Conservation (phyloP, 1,284 basidiomycete genomes). For the Ustilago nuda region DNA sequence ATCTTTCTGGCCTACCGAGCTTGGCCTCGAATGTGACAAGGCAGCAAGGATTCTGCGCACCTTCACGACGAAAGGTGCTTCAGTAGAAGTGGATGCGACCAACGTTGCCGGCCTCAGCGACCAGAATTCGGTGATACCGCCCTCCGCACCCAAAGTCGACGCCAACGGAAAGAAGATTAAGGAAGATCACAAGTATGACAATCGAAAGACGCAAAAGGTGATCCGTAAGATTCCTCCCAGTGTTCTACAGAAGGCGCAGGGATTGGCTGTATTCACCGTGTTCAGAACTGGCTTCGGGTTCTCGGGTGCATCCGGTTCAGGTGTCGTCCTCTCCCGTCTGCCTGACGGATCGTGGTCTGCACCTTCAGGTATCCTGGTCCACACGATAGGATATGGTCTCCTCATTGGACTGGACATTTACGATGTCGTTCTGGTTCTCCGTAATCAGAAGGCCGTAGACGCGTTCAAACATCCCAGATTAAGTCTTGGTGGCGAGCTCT, state of each 20-base stretch:
- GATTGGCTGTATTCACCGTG: conserved; percentile 68
- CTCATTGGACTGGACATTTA: conserved; percentile 69
- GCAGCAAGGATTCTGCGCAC: conserved; percentile 63
- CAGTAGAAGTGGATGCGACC: conserved; percentile 48
- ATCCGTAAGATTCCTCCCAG: conserved; percentile 66
- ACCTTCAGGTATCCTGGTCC: conserved; percentile 66
- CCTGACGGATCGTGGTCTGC: conserved; percentile 66
- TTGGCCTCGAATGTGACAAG: conserved; percentile 62
- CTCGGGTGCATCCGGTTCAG: conserved; percentile 61
- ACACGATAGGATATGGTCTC: conserved; percentile 66
- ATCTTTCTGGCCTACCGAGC: conserved; percentile 63
- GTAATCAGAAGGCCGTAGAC: conserved; percentile 62
- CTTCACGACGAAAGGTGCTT: conserved; percentile 57
- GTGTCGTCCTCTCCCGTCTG: conserved; percentile 65
- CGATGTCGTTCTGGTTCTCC: conserved; percentile 69
- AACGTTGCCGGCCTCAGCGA: conserved; percentile 38
- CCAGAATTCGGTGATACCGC: conserved; percentile 31
- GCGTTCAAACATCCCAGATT: conserved; percentile 64
- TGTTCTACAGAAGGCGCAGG: conserved; percentile 53
- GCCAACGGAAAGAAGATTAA: conserved; percentile 49
- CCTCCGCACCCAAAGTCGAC: conserved; percentile 26
- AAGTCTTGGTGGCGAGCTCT: conserved; percentile 66
- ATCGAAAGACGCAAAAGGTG: conserved; percentile 66
- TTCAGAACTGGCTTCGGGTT: conserved; percentile 63
- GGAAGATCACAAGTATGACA: conserved; percentile 57